These are phyloP conservation scores for Microstroma glucosiphilum DNA, from an alignment of 1,284 basidiomycete genomes.

Conservation along the genomic window DNA sequence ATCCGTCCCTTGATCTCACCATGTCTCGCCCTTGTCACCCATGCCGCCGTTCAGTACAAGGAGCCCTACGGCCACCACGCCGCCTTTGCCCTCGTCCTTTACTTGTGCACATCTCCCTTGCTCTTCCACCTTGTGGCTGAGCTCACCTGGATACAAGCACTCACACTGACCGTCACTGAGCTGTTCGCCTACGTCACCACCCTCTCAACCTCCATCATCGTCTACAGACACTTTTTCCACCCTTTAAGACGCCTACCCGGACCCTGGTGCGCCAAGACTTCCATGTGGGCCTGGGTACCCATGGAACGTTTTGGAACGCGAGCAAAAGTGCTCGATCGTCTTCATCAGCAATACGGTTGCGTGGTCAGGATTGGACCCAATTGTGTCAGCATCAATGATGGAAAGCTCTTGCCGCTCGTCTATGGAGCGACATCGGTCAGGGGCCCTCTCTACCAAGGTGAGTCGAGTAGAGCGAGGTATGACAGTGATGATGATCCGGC, in stretches of 20 bases:
- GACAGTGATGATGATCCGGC: neutral
- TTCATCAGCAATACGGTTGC: conserved; percentile 21
- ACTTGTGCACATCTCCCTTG: too few species aligned
- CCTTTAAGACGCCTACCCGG: conserved; percentile 21
- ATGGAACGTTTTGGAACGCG: conserved; percentile 19
- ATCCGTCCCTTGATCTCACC: too few species aligned
- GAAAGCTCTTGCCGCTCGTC: conserved; percentile 13
- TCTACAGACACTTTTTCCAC: conserved; percentile 26
- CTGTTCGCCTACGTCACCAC: neutral
- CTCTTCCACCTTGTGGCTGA: too few species aligned
- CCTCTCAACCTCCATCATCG: conserved; percentile 16
- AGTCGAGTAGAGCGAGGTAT: neutral
- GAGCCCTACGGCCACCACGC: too few species aligned
- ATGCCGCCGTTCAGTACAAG: too few species aligned
- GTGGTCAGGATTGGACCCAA: conserved; percentile 26
- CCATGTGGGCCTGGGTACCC: conserved; percentile 20
- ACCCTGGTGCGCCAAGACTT: conserved; percentile 15
- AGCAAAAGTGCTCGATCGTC: conserved; percentile 12
- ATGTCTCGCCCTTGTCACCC: too few species aligned
- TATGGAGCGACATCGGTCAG: conserved; percentile 16
- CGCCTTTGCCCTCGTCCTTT: too few species aligned
- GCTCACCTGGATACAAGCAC: too few species aligned
- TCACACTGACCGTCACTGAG: too few species aligned
- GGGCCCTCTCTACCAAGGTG: conserved; percentile 10
- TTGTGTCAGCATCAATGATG: conserved; percentile 24